Evolutionary conservation across 1,284 basidiomycete genomes (phyloP), one percentile per base, ranked within the genome.

Genomic region (Trametes sp.): DNA sequence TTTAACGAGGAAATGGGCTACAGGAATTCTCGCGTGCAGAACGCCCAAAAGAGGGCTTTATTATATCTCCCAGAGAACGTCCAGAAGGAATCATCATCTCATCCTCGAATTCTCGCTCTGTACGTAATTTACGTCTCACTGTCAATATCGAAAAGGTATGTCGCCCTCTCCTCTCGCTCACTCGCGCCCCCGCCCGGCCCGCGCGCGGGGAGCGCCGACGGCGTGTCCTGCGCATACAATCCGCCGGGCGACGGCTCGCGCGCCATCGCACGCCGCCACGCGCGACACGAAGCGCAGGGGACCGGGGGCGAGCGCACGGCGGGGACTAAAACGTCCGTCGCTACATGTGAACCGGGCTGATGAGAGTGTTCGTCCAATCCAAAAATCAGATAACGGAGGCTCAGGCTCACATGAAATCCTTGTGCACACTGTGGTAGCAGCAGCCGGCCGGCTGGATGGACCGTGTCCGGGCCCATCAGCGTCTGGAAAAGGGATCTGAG

Each of bases 1-100:
- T 90, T 90, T 89, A 88, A 87, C 86, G 83, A 85, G 83, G 82
- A 86, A 82, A 83, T 81, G 81, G 75, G 86, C 85, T 84, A 84
- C 86, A 89, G 83, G 87, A 88, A 86, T 86, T 76, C 78, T 80
- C 81, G 81, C 79, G 80, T 81, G 80, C 76, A 81, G 74, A 68
- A 78, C 76, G 76, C 71, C 81, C 81, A 82, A 84, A 79, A 80
- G 74, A 75, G 78, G 79, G 76, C 80, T 80, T 83, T 85, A 85
- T 86, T 86, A 86, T 85, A 83, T 80, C 75, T 68, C 54, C n/a
- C 46, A 51, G 51, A 62, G 64, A 65, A 67, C 61, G 59, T 65
- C 63, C 63, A 67, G 66, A 62, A 63, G 63, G 75, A 76, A 77
- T 80, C 80, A 83, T 82, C 81, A 80, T 77, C 70, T 82, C 81